phyloP scores from a whole-genome alignment of 192 early-diverging fungal genomes.

The Umbelopsis sp. region DNA sequence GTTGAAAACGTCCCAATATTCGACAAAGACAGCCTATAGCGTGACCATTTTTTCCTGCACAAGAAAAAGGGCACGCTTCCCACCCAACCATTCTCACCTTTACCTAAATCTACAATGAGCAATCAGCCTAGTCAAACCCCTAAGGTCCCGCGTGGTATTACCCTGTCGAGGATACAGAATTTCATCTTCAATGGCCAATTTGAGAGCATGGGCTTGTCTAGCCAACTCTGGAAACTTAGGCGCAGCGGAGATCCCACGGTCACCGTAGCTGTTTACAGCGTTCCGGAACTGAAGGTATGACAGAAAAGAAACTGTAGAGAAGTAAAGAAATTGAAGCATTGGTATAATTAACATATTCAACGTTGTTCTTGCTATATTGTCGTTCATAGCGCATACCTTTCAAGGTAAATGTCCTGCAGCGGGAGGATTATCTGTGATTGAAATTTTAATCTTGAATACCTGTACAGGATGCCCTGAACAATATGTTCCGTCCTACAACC shows the following conservation, averaged over 20 bases:
- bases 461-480: constrained; percentile 22
- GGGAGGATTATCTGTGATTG: background rate
- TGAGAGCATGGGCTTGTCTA: constrained; percentile 49
- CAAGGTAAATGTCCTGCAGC: constrained; percentile 20
- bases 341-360: constrained; percentile 52
- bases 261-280: constrained; percentile 58
- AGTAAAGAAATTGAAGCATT: no score
- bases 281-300: constrained; percentile 64
- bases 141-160: constrained; percentile 65
- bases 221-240: constrained; percentile 51
- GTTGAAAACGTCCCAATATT: no score
- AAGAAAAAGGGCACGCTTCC: background rate
- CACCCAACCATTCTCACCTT: background rate
- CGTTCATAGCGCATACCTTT: constrained; percentile 31
- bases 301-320: constrained; percentile 59
- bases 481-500: constrained; percentile 18
- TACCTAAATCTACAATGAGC: background rate
- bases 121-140: constrained; percentile 27
- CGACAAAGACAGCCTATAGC: background rate
- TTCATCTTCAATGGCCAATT: constrained; percentile 59
- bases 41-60: background rate
- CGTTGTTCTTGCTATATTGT: background rate
- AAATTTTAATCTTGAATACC: background rate
- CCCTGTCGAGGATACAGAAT: constrained; percentile 69
- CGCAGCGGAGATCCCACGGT: constrained; percentile 48